Evolutionary conservation across 139 green algal genomes (phyloP).

Genomic region (Raphidocelis subcapitata): DNA sequence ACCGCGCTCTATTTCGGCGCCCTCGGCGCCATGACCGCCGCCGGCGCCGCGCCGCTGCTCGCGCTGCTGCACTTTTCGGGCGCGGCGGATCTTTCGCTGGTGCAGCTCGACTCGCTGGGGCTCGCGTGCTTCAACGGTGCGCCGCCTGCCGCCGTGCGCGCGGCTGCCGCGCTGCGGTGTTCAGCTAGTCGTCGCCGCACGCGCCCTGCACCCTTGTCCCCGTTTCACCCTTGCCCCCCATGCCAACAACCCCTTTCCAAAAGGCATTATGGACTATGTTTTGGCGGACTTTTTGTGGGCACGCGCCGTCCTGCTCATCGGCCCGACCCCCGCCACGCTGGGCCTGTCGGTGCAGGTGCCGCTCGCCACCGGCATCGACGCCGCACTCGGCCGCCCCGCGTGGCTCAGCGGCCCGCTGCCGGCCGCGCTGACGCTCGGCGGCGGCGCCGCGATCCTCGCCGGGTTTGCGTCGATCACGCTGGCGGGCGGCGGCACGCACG

Average conservation of each 20-base stretch:
- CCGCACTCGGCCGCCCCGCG: slow-evolving; percentile 28
- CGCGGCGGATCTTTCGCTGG: background rate
- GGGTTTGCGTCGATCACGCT: slow-evolving; percentile 18
- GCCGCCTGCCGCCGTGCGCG: background rate
- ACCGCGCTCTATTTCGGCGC: slow-evolving; percentile 77
- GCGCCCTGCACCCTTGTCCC: background rate
- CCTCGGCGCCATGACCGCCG: slow-evolving; percentile 58
- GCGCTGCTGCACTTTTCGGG: background rate
- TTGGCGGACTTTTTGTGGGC: slow-evolving; percentile 96
- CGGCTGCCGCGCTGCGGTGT: background rate
- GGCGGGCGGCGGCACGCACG: background rate
- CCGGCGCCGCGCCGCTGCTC: slow-evolving; percentile 4
- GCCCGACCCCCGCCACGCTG: slow-evolving; percentile 84
- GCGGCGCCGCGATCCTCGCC: slow-evolving; percentile 3
- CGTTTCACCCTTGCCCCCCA: too few relatives aligned
- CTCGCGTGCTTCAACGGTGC: slow-evolving; percentile 14
- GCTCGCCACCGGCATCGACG: slow-evolving; percentile 52
- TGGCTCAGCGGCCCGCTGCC: slow-evolving; percentile 33
- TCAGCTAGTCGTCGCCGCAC: slow-evolving; percentile 27
- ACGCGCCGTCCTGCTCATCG: slow-evolving; percentile 88
- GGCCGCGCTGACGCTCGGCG: slow-evolving; percentile 1
- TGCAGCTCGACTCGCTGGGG: slow-evolving; percentile 1
- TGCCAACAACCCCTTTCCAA: too few relatives aligned
- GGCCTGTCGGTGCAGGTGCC: slow-evolving; percentile 85
- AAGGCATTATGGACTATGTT: slow-evolving; percentile 94